These are phyloP conservation scores for Lentinula sp. DNA, from an alignment of 768 basidiomycete genomes.

Conservation along the genomic window DNA sequence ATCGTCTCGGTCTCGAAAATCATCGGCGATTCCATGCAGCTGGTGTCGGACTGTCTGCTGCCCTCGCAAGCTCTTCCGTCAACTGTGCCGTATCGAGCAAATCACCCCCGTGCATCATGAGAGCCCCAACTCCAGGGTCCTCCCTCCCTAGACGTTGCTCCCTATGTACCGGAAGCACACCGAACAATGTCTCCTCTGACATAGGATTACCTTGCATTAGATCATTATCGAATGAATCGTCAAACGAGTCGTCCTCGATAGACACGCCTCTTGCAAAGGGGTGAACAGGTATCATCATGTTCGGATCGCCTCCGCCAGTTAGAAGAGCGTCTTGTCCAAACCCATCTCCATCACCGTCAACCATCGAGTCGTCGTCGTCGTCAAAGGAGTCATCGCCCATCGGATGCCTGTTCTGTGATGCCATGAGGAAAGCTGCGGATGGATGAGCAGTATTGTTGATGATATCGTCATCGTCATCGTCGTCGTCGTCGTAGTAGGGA, in stretches of 20 bases:
- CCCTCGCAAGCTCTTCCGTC: conserved; percentile 36
- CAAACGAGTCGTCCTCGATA: conserved; percentile 46
- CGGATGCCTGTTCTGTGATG: conserved; percentile 20
- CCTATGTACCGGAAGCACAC: conserved; percentile 52
- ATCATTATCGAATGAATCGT: conserved; percentile 46
- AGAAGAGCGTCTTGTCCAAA: background rate
- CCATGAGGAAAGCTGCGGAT: conserved; percentile 68
- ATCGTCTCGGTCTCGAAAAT: conserved; percentile 9
- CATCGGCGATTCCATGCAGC: conserved; percentile 14
- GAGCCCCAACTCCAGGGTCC: conserved; percentile 18
- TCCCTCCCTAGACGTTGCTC: conserved; percentile 6
- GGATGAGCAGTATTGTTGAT: conserved; percentile 56
- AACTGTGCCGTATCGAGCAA: conserved; percentile 61
- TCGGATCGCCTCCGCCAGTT: conserved; percentile 16
- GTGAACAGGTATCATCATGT: conserved; percentile 36
- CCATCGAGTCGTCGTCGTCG: conserved; percentile 40
- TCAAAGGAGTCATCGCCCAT: conserved; percentile 18
- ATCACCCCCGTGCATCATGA: conserved; percentile 60
- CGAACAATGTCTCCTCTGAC: conserved; percentile 69
- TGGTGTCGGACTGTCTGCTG: conserved; percentile 67
- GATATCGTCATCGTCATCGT: conserved; percentile 50
- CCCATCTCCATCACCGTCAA: conserved; percentile 10
- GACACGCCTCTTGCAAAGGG: conserved; percentile 54
- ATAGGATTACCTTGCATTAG: background rate
- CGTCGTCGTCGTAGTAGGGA: conserved; percentile 22